Conservation (phyloP, 2,329 filamentous ascomycete genomes). For the Dactylellina parvicollis region DNA sequence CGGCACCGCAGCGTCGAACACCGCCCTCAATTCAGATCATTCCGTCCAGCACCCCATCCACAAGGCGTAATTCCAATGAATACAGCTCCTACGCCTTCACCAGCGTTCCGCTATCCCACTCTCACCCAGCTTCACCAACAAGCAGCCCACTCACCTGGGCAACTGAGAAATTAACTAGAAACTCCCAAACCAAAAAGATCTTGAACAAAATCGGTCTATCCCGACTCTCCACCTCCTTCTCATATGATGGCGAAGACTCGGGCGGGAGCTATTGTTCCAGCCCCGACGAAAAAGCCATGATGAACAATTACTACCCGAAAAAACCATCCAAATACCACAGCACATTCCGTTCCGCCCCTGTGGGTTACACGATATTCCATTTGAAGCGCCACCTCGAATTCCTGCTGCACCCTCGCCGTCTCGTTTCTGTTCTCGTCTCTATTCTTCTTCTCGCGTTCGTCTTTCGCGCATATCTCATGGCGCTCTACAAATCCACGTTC, state of each 20-base stretch:
- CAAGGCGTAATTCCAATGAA: constrained; percentile 46
- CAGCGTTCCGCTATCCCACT: constrained; percentile 37
- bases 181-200: constrained; percentile 39
- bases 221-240: constrained; percentile 39
- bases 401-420: constrained; percentile 35
- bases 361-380: constrained; percentile 44
- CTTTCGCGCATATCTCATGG: constrained; percentile 24
- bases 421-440: constrained; percentile 37
- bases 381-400: constrained; percentile 36
- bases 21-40: constrained; percentile 45
- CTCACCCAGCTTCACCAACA: constrained; percentile 40
- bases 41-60: constrained; percentile 41
- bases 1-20: constrained; percentile 35
- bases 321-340: constrained; percentile 48
- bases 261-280: constrained; percentile 18
- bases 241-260: constrained; percentile 28
- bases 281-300: constrained; percentile 47
- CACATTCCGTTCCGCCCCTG: constrained; percentile 39
- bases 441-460: constrained; percentile 33
- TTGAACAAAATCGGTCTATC: constrained; percentile 38
- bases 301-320: constrained; percentile 39
- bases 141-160: constrained; percentile 38
- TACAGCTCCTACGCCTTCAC: constrained; percentile 29
- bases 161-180: constrained; percentile 33
- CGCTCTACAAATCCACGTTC: constrained; percentile 39